Conservation (phyloP, 2,329 filamentous ascomycete genomes). For the Penicillium digitatum region DNA sequence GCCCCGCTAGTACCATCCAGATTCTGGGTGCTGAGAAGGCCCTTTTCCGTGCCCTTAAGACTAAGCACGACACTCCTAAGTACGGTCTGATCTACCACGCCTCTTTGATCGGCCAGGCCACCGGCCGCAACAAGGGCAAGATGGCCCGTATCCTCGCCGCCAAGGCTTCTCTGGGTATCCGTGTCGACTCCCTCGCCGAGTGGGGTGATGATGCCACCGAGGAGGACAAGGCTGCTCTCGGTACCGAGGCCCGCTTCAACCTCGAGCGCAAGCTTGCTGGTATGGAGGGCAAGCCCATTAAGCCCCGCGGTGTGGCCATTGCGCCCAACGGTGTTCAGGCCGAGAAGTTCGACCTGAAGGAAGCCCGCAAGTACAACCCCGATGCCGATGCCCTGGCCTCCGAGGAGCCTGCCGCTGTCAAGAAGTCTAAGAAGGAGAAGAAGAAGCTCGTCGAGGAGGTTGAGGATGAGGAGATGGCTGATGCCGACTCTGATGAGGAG, state of each 20-base stretch:
- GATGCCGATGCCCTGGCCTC: constrained; percentile 82
- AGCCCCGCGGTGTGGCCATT: constrained; percentile 70
- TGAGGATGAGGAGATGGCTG: constrained; percentile 45
- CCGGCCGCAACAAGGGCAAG: constrained; percentile 98
- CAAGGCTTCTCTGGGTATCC: constrained; percentile 87
- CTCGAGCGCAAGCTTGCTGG: constrained; percentile 48
- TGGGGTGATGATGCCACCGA: constrained; percentile 76
- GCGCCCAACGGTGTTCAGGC: constrained; percentile 66
- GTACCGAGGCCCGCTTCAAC: constrained; percentile 55
- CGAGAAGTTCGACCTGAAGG: constrained; percentile 78
- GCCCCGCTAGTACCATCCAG: constrained; percentile 91
- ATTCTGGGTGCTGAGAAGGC: constrained; percentile 98
- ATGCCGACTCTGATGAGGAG: constrained; percentile 36
- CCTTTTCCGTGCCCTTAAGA: constrained; percentile 96
- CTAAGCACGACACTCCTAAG: constrained; percentile 98
- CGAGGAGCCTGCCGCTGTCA: constrained; percentile 53
- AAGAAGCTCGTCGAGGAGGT: constrained; percentile 48
- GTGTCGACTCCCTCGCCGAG: constrained; percentile 83
- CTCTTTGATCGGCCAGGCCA: constrained; percentile 91
- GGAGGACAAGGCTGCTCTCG: constrained; percentile 80
- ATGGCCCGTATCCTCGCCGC: constrained; percentile 94
- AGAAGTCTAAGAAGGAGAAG: constrained; percentile 36
- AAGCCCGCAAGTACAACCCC: constrained; percentile 88
- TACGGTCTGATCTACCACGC: constrained; percentile 94
- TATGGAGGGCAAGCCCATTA: constrained; percentile 85